A percentile compares a stretch with the other conserved stretches of the same genome.
Evolutionary conservation across 306 rosid species (phyloP).

Genomic region (Ziziphus jujuba): DNA sequence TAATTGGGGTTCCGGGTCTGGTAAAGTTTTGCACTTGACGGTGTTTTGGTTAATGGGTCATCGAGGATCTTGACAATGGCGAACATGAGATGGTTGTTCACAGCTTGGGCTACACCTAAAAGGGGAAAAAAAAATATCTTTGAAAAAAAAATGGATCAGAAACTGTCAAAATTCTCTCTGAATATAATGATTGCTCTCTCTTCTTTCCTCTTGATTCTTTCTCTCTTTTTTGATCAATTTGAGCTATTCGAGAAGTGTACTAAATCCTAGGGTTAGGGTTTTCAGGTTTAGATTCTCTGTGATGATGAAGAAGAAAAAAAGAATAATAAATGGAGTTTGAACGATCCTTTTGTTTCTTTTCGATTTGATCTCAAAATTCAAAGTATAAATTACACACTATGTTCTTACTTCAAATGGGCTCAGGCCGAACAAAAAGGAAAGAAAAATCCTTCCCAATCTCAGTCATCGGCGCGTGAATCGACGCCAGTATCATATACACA

Average conservation of each 20-base stretch:
- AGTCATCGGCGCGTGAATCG: not conserved
- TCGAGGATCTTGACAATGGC: conserved; percentile 46
- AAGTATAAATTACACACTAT: not conserved
- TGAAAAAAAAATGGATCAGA: conserved; percentile 30
- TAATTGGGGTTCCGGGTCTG: conserved; percentile 31
- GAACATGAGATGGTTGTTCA: conserved; percentile 22
- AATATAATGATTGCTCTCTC: not conserved
- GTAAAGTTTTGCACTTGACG: conserved; percentile 22
- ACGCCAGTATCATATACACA: not conserved
- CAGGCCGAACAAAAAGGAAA: too few relatives aligned
- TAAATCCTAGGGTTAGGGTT: conserved; percentile 40
- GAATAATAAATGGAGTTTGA: conserved; percentile 10
- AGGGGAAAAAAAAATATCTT: not conserved
- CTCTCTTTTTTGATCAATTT: not conserved
- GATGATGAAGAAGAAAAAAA: conserved; percentile 17
- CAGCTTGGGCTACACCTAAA: not conserved
- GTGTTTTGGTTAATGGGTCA: conserved; percentile 33
- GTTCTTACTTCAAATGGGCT: too few relatives aligned
- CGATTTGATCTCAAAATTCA: conserved; percentile 16
- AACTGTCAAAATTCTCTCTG: conserved; percentile 14
- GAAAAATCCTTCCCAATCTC: not conserved
- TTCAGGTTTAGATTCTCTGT: conserved; percentile 35
- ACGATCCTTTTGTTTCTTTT: not conserved
- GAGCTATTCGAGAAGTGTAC: not conserved
- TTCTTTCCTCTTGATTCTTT: not conserved